These are phyloP conservation scores for Candida morakotiae DNA, from an alignment of 805 yeast species.

Conservation along the genomic window DNA sequence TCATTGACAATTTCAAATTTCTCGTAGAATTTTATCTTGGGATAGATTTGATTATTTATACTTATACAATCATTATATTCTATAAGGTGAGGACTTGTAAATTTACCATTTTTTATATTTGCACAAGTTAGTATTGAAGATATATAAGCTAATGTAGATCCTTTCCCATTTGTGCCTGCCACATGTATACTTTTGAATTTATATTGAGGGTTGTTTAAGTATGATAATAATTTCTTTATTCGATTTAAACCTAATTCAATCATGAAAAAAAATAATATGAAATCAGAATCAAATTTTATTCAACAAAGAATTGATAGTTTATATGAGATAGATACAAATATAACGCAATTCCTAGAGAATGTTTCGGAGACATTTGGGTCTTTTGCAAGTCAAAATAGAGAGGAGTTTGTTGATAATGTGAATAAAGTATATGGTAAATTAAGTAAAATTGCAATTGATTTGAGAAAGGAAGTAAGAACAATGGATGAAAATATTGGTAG, in stretches of 20 bases:
- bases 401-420: constrained; percentile 41
- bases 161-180: constrained; percentile 97
- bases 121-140: constrained; percentile 56
- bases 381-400: constrained; percentile 26
- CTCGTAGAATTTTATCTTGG: constrained; percentile 38
- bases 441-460: constrained; percentile 52
- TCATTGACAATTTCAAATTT: constrained; percentile 28
- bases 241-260: constrained; percentile 38
- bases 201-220: constrained; percentile 67
- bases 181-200: constrained; percentile 72
- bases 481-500: constrained; percentile 59
- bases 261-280: constrained; percentile 1
- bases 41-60: constrained; percentile 57
- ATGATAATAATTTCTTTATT: constrained; percentile 25
- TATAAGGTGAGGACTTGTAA: constrained; percentile 85
- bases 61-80: constrained; percentile 72
- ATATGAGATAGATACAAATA: constrained; percentile 47
- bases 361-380: constrained; percentile 46
- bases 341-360: constrained; percentile 48
- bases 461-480: constrained; percentile 63
- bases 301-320: constrained; percentile 50
- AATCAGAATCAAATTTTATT: constrained; percentile 28
- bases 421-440: constrained; percentile 49
- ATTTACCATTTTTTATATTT: constrained; percentile 60
- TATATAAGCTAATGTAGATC: constrained; percentile 83